phyloP scores from a whole-genome alignment of 140 eudicot species.

The Anethum foeniculum region DNA sequence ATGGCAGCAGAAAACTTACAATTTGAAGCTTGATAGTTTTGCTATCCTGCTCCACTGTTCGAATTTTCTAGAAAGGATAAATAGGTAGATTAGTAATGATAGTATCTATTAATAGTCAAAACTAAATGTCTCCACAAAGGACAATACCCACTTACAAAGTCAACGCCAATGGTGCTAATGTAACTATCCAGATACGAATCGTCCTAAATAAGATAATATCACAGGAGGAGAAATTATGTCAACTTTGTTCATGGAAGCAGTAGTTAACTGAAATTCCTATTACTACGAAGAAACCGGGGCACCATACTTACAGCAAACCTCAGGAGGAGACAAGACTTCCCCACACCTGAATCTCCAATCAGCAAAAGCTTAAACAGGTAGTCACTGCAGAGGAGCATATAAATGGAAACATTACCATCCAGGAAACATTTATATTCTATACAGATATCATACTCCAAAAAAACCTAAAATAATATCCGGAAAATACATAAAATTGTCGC shows the following conservation, averaged over 20 bases:
- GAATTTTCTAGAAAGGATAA: constrained; percentile 59
- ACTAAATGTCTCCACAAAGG: background rate
- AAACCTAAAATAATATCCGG: background rate
- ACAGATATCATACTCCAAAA: background rate
- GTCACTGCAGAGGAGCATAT: constrained; percentile 49
- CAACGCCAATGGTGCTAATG: constrained; percentile 56
- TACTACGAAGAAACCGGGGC: background rate
- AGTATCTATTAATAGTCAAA: background rate
- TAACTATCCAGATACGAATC: constrained; percentile 56
- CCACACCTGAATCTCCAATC: constrained; percentile 97
- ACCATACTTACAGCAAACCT: constrained; percentile 86
- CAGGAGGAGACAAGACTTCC: constrained; percentile 88
- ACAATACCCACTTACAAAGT: constrained; percentile 34
- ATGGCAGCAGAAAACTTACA: constrained; percentile 39
- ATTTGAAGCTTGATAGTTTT: constrained; percentile 94
- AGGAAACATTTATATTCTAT: background rate
- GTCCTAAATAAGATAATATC: constrained; percentile 30
- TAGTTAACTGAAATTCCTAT: background rate
- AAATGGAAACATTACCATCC: background rate
- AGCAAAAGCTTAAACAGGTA: constrained; percentile 91
- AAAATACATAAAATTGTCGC: background rate
- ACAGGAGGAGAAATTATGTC: background rate
- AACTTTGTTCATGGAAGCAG: background rate
- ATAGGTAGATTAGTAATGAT: background rate
- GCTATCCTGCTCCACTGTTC: constrained; percentile 98